Conservation (phyloP, 2,329 filamentous ascomycete species). For the Neofusicoccum sp. region DNA sequence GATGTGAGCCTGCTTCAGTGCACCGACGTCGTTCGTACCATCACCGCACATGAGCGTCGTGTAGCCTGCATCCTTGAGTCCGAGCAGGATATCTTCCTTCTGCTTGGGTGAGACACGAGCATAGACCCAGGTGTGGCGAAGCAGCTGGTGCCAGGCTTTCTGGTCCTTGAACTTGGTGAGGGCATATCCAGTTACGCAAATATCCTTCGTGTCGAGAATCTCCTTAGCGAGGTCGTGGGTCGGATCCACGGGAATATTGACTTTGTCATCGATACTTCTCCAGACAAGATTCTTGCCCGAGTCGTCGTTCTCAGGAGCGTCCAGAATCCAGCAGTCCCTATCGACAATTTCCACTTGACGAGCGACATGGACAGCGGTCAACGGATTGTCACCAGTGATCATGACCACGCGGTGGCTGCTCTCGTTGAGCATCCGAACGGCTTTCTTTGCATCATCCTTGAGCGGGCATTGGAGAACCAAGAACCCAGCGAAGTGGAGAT, state of each 20-base stretch:
- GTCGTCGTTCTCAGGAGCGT: slow-evolving; percentile 86
- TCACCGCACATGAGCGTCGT: slow-evolving; percentile 99
- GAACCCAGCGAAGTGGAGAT: slow-evolving; percentile 89
- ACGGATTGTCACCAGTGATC: slow-evolving; percentile 97
- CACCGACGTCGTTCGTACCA: slow-evolving; percentile 96
- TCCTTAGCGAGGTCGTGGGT: slow-evolving; percentile 74
- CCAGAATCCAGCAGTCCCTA: slow-evolving; percentile 88
- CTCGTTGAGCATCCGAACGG: slow-evolving; percentile 96
- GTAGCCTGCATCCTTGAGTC: slow-evolving; percentile 93
- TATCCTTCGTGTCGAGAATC: slow-evolving; percentile 81
- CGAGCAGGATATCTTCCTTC: slow-evolving; percentile 97
- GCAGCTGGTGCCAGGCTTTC: slow-evolving; percentile 69
- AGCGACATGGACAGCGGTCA: slow-evolving; percentile 94
- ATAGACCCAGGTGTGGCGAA: slow-evolving; percentile 95
- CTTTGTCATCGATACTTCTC: slow-evolving; percentile 90
- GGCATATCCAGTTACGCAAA: slow-evolving; percentile 94
- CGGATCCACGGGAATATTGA: slow-evolving; percentile 81
- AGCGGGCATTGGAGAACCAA: slow-evolving; percentile 91
- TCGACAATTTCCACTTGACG: slow-evolving; percentile 97
- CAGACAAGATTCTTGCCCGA: slow-evolving; percentile 81
- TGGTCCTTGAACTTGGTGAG: slow-evolving; percentile 85
- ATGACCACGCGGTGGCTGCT: slow-evolving; percentile 98
- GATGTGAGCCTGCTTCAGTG: slow-evolving; percentile 95
- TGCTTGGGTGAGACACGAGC: slow-evolving; percentile 97
- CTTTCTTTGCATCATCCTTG: slow-evolving; percentile 92